phyloP scores from a whole-genome alignment of 208 protist genomes.

The Crithidia sp. region DNA sequence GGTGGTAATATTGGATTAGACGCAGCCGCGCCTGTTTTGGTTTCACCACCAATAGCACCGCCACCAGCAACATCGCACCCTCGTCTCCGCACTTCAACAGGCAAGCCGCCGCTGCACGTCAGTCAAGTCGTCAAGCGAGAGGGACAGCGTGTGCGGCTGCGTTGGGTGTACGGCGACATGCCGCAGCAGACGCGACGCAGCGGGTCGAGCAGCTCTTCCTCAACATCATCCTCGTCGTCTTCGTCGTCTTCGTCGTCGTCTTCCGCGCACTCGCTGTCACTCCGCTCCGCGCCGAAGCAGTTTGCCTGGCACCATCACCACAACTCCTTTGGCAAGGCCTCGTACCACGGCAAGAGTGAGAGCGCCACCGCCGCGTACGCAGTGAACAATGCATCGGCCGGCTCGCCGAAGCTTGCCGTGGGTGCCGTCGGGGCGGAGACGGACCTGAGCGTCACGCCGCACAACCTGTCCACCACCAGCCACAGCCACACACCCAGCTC shows the following conservation, averaged over 20 bases:
- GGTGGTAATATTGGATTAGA: background rate
- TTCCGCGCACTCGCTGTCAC: background rate
- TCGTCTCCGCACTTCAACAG: slow-evolving; percentile 5
- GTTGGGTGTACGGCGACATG: slow-evolving; percentile 31
- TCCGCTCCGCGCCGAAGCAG: background rate
- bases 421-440: slow-evolving; percentile 15
- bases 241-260: slow-evolving; percentile 6
- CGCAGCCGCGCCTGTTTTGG: background rate
- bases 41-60: background rate
- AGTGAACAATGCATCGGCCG: background rate
- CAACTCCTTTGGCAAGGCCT: background rate
- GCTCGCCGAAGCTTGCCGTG: background rate
- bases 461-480: slow-evolving; percentile 24
- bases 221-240: slow-evolving; percentile 5
- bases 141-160: slow-evolving; percentile 34
- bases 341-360: slow-evolving; percentile 4
- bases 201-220: slow-evolving; percentile 7
- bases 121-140: slow-evolving; percentile 31
- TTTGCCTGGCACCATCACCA: background rate
- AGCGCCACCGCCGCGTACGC: background rate
- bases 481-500: slow-evolving; percentile 15
- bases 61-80: slow-evolving; percentile 12
- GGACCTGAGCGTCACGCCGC: slow-evolving; percentile 25
- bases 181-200: slow-evolving; percentile 11
- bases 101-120: slow-evolving; percentile 26